Evolutionary conservation across 495 filamentous ascomycete genomes (phyloP).

Genomic region (Hypomontagnella submonticulosa): DNA sequence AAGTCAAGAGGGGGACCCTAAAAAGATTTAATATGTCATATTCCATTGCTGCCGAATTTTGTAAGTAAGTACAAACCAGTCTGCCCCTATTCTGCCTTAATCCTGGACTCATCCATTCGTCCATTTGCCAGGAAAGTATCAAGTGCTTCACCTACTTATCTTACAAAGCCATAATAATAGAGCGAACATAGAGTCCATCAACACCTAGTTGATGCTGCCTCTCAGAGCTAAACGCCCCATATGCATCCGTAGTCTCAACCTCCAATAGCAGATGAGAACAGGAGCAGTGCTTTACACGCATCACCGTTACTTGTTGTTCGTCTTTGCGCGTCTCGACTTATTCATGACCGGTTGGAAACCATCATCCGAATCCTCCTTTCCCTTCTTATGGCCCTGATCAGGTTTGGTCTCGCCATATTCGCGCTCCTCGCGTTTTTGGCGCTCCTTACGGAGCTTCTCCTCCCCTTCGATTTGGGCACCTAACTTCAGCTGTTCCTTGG

Average conservation of each 20-base stretch:
- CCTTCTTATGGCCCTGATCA: constrained; percentile 18
- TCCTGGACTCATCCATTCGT: neutral
- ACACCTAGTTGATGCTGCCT: neutral
- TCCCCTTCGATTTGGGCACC: constrained; percentile 31
- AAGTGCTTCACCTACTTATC: constrained; percentile 23
- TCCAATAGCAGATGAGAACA: neutral
- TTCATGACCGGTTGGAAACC: neutral
- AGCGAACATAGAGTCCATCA: too few relatives aligned
- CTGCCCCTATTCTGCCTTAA: neutral
- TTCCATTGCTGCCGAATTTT: neutral
- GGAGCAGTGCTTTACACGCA: constrained; percentile 1
- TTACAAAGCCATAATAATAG: constrained; percentile 3
- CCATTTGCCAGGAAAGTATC: constrained; percentile 5
- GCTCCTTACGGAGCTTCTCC: constrained; percentile 44
- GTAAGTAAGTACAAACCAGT: constrained; percentile 19
- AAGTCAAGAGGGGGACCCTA: constrained; percentile 9
- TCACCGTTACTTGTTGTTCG: constrained; percentile 15
- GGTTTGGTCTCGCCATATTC: neutral
- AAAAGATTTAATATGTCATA: constrained; percentile 11
- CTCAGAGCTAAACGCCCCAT: constrained; percentile 6
- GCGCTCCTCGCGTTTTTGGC: constrained; percentile 12
- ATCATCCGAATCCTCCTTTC: constrained; percentile 11
- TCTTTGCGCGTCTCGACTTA: constrained; percentile 9
- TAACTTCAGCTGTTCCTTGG: constrained; percentile 52
- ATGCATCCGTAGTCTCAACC: neutral